Evolutionary conservation across 2,329 filamentous ascomycete genomes (phyloP), one percentile per base, ranked within the genome.

Genomic region (Corinectria fuckeliana): DNA sequence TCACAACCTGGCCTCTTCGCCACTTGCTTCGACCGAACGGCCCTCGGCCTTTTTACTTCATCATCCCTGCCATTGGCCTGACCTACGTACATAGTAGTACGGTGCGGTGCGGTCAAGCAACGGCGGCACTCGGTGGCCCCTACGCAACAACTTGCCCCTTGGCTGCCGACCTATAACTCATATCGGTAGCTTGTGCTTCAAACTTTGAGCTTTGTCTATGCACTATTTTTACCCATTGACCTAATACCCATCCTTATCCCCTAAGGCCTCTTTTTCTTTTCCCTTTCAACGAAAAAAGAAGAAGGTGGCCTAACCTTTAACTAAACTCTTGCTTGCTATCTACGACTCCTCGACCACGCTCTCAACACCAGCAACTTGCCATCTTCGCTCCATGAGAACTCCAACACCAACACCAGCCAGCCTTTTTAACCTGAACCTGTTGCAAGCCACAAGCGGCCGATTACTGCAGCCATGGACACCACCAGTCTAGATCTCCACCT

Each of bases 121-220:
- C 28, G 28, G 38, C 53, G 53, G 32, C 47, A 50, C 53, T 56
- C n/a, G 21, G 53, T 45, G 54, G 39, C 13, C 48, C 47, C 21
- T 30, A 47, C 25, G 4, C 44, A 8, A 36, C 44, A 8, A 36
- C 32, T 16, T 36, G 32, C 32, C 32, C 32, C 32, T 36, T 36
- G 32, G 14, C n/a, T 18, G 10, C 32, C 32, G n/a, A 34, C 14
- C 32, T 36, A 16, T 10, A 18, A 18, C n/a, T 36, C 32, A 36
- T 36, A 36, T 36, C n/a, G 32, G 32, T n/a, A 36, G 18, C 32
- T 34, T 16, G 32, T 7, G 14, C 14, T 36, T 36, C 32, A 18
- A 5, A 30, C 14, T 3, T 18, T 10, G 32, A 9, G 32, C 32
- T 10, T n/a, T 13, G 25, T 20, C 50, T 28, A 39, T 53, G 50